phyloP scores from a whole-genome alignment of 2,329 filamentous ascomycete genomes.

The Ophiostoma novo-ulmi region DNA sequence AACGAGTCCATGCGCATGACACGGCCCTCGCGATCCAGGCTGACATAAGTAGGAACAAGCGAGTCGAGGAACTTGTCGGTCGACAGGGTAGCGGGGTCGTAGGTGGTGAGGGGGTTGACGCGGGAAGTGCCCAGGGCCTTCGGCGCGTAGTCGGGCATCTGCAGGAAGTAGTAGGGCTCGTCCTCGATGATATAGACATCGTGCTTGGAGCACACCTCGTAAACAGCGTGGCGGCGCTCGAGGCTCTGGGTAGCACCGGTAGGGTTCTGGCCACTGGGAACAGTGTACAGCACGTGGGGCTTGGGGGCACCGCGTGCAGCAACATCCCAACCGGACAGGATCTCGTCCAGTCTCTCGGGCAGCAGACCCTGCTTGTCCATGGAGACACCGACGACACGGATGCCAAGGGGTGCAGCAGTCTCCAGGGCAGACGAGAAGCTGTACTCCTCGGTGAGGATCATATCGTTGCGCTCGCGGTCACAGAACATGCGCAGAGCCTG shows the following conservation, averaged over 20 bases:
- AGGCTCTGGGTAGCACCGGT: slow-evolving; percentile 75
- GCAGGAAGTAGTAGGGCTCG: slow-evolving; percentile 91
- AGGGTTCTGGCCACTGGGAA: slow-evolving; percentile 80
- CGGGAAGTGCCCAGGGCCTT: slow-evolving; percentile 28
- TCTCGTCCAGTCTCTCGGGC: slow-evolving; percentile 47
- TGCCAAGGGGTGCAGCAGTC: slow-evolving; percentile 50
- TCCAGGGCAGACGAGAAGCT: slow-evolving; percentile 72
- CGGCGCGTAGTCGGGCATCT: slow-evolving; percentile 69
- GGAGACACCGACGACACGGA: slow-evolving; percentile 46
- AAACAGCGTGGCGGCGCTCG: slow-evolving; percentile 65
- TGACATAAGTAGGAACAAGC: slow-evolving; percentile 70
- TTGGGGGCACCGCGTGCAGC: slow-evolving; percentile 41
- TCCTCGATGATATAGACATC: slow-evolving; percentile 86
- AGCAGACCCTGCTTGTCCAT: slow-evolving; percentile 53
- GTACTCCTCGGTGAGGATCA: slow-evolving; percentile 82
- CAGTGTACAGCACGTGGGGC: slow-evolving; percentile 55
- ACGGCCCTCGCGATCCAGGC: slow-evolving; percentile 78
- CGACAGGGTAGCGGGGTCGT: slow-evolving; percentile 9
- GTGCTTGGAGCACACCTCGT: slow-evolving; percentile 74
- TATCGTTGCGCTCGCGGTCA: slow-evolving; percentile 62
- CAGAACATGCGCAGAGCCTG: slow-evolving; percentile 78
- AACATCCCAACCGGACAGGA: slow-evolving; percentile 49
- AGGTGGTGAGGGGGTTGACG: slow-evolving; percentile 11
- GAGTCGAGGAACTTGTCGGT: slow-evolving; percentile 64
- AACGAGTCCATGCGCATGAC: slow-evolving; percentile 90